Conservation (phyloP, 257 asterid genomes). For the Fraxinus quadrangulata region DNA sequence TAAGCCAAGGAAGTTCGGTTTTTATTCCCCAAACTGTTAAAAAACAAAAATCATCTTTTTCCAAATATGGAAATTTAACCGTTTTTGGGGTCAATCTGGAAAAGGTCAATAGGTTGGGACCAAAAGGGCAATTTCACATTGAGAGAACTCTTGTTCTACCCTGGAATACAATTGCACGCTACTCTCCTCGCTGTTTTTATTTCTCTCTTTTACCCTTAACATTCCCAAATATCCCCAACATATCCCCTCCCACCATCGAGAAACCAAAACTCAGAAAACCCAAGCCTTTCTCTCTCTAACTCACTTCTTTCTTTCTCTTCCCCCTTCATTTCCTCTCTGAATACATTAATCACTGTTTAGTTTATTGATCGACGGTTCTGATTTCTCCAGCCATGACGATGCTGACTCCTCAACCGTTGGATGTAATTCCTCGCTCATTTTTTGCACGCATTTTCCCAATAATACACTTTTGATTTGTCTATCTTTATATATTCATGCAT, state of each 20-base stretch:
- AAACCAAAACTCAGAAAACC: constrained; percentile 32
- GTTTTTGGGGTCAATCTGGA: not conserved
- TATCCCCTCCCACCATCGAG: constrained; percentile 33
- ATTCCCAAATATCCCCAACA: constrained; percentile 28
- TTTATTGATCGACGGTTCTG: constrained; percentile 56
- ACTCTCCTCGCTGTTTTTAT: not conserved
- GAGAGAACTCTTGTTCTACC: not conserved
- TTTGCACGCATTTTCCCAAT: constrained; percentile 23
- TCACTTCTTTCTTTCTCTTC: constrained; percentile 18
- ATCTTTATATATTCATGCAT: constrained; percentile 23
- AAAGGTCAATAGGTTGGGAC: not conserved
- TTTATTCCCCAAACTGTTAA: no score
- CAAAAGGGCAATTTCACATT: not conserved
- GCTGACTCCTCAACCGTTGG: constrained; percentile 86
- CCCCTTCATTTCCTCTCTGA: constrained; percentile 16
- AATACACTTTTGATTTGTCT: not conserved
- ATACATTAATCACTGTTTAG: constrained; percentile 32
- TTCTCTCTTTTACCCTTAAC: constrained; percentile 32
- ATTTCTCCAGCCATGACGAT: constrained; percentile 64
- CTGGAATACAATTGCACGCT: not conserved
- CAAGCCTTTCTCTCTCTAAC: constrained; percentile 38
- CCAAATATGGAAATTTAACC: no score
- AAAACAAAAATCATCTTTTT: no score
- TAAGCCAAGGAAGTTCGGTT: no score
- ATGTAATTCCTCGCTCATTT: constrained; percentile 50